phyloP scores from a whole-genome alignment of 2,329 filamentous ascomycete genomes.

The Sclerotinia sclerotiorum region DNA sequence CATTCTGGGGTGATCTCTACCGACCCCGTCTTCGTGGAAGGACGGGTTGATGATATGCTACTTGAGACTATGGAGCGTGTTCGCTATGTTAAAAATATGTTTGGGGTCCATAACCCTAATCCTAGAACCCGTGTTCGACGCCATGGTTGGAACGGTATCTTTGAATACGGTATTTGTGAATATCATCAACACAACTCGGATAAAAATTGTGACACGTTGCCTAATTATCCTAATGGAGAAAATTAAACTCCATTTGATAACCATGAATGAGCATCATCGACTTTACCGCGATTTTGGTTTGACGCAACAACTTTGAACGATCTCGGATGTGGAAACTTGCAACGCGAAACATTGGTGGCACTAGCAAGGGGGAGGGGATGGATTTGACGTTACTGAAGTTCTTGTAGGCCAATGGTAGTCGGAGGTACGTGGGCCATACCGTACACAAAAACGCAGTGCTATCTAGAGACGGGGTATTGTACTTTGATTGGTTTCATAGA shows the following conservation, averaged over 20 bases:
- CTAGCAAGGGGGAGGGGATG: neutral
- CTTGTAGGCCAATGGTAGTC: neutral
- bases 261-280: neutral
- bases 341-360: neutral
- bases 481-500: neutral
- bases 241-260: too few species aligned
- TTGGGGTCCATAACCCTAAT: neutral
- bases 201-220: too few species aligned
- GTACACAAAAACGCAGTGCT: neutral
- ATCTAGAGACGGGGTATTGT: neutral
- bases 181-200: too few species aligned
- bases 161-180: neutral
- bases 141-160: rapidly evolving
- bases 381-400: neutral
- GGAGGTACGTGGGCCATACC: neutral
- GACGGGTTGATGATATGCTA: neutral
- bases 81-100: rapidly evolving
- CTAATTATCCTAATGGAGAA: too few species aligned
- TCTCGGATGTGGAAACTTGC: neutral
- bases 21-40: neutral
- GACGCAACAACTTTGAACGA: neutral
- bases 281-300: neutral
- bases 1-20: neutral
- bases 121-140: neutral
- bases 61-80: neutral